Conservation (phyloP, 345 rosid genomes). For the Citrus unshiu region DNA sequence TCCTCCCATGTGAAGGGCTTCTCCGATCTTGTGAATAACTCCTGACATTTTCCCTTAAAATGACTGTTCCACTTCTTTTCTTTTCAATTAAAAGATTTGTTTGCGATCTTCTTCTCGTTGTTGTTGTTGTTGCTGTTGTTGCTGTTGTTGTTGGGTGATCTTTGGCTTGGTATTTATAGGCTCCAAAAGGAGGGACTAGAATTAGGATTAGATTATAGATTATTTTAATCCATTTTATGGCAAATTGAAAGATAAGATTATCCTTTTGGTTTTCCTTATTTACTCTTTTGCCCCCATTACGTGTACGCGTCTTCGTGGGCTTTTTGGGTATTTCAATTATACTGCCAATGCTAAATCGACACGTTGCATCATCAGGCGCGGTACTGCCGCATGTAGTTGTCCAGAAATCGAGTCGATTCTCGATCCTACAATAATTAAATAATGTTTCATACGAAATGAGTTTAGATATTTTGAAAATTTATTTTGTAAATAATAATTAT, state of each 20-base stretch:
- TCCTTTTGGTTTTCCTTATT: background rate
- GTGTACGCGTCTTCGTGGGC: background rate
- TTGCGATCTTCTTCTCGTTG: accelerated
- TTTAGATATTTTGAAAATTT: too few relatives aligned
- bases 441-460: too few relatives aligned
- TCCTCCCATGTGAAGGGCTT: slow-evolving; percentile 67
- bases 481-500: too few relatives aligned
- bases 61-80: background rate
- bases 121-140: too few relatives aligned
- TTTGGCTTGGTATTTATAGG: slow-evolving; percentile 4
- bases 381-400: too few relatives aligned
- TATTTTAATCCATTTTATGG: background rate
- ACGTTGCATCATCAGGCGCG: too few relatives aligned
- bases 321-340: background rate
- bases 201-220: too few relatives aligned
- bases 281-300: background rate
- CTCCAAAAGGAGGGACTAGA: background rate
- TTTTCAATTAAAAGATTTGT: accelerated
- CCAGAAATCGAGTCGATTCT: too few relatives aligned
- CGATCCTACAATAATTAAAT: too few relatives aligned
- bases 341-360: too few relatives aligned
- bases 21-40: slow-evolving; percentile 59
- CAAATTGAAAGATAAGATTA: background rate
- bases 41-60: slow-evolving; percentile 42
- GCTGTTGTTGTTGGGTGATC: too few relatives aligned